Evolutionary conservation across 202 grass and related monocot genomes (phyloP).

Genomic region (Brachypodium distachyon): DNA sequence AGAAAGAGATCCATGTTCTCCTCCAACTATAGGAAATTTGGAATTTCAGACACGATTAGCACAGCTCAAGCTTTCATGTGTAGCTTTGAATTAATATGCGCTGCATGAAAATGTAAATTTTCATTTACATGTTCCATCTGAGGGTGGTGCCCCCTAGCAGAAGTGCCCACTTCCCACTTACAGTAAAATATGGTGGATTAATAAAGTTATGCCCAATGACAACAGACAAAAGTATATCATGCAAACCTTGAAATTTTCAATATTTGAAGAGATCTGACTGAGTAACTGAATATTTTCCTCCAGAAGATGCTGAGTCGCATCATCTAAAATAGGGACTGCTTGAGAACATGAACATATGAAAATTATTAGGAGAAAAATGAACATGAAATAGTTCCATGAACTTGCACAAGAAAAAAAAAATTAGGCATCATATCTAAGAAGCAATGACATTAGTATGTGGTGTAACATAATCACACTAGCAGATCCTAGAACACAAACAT

Average conservation of each 20-base stretch:
- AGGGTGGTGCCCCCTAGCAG: neutral
- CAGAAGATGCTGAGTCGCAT: conserved; percentile 47
- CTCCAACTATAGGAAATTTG: conserved; percentile 32
- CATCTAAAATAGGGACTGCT: conserved; percentile 39
- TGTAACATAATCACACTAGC: neutral
- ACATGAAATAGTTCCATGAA: conserved; percentile 11
- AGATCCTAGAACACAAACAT: neutral
- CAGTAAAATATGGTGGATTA: neutral
- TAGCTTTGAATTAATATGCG: conserved; percentile 9
- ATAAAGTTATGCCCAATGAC: neutral
- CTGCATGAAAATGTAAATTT: neutral
- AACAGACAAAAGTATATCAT: conserved; percentile 20
- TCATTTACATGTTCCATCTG: conserved; percentile 17
- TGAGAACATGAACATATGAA: conserved; percentile 17
- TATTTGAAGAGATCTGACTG: conserved; percentile 56
- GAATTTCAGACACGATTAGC: conserved; percentile 18
- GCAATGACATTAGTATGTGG: neutral
- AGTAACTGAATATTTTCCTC: conserved; percentile 61
- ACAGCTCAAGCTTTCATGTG: conserved; percentile 9
- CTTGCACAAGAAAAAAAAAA: neutral
- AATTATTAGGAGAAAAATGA: conserved; percentile 1
- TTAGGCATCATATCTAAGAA: neutral
- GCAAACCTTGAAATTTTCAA: conserved; percentile 51
- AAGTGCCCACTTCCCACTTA: neutral
- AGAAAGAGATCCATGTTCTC: conserved; percentile 60